A percentile compares a stretch with the other conserved stretches of the same genome.
These are phyloP conservation scores for Leccinum subgranulosum DNA, from an alignment of 768 basidiomycete species.

Conservation along the genomic window DNA sequence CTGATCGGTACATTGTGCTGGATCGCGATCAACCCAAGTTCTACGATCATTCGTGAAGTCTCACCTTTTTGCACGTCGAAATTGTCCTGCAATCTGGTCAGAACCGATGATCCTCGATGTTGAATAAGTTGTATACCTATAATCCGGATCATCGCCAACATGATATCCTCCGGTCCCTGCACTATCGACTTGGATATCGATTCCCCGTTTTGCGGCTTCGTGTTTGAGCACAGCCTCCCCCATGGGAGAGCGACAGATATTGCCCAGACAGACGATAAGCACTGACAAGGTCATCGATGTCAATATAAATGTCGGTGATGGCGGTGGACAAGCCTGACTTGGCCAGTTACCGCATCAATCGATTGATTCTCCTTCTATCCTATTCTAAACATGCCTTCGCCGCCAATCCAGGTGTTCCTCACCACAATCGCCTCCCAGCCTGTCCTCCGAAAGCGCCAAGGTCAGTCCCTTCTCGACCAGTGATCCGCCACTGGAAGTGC, in stretches of 20 bases:
- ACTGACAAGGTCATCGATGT: constrained; percentile 44
- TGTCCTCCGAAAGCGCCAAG: constrained; percentile 75
- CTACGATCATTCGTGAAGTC: not conserved
- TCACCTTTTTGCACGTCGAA: constrained; percentile 67
- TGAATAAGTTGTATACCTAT: constrained; percentile 48
- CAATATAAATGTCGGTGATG: not conserved
- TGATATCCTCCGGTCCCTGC: constrained; percentile 87
- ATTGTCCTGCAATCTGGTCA: constrained; percentile 50
- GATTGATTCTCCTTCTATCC: constrained; percentile 5
- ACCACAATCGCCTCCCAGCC: constrained; percentile 88
- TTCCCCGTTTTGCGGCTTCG: constrained; percentile 59
- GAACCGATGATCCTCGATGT: not conserved
- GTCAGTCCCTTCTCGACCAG: constrained; percentile 33
- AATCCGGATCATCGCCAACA: constrained; percentile 78
- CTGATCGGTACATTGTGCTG: constrained; percentile 73
- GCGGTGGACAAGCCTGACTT: not conserved
- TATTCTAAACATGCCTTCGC: constrained; percentile 59
- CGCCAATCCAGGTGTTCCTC: constrained; percentile 75
- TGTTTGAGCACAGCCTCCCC: constrained; percentile 83
- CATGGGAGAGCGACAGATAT: constrained; percentile 90
- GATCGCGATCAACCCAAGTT: constrained; percentile 1
- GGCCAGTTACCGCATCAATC: not conserved
- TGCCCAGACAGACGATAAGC: constrained; percentile 77
- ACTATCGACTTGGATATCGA: constrained; percentile 74
- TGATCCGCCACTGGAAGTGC: not conserved